Conservation (phyloP, 164 flowering plant genomes). For the Nelumbo lutea region DNA sequence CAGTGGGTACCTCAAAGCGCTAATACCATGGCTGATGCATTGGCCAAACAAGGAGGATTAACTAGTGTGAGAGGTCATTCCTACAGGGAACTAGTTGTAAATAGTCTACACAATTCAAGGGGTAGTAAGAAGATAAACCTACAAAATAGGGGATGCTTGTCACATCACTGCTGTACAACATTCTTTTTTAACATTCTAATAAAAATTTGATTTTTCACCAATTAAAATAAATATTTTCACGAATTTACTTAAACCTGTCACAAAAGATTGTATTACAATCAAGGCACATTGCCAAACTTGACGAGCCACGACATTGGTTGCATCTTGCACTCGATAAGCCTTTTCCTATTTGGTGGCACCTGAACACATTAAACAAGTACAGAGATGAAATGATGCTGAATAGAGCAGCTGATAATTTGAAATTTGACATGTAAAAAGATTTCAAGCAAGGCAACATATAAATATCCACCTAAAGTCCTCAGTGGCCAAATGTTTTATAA, state of each 20-base stretch:
- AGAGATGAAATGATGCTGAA: neutral
- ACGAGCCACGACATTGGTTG: slow-evolving; percentile 48
- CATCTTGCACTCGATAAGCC: slow-evolving; percentile 42
- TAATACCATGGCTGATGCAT: too few relatives aligned
- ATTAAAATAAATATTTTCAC: neutral
- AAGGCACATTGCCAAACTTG: slow-evolving; percentile 70
- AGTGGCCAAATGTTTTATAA: too few relatives aligned
- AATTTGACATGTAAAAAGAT: neutral
- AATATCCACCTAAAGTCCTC: neutral
- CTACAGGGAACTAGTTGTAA: too few relatives aligned
- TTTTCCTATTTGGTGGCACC: slow-evolving; percentile 68
- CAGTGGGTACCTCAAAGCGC: too few relatives aligned
- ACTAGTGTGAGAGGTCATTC: too few relatives aligned
- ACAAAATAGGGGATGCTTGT: too few relatives aligned
- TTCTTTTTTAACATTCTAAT: too few relatives aligned
- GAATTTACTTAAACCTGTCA: slow-evolving; percentile 45
- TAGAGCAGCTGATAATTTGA: neutral
- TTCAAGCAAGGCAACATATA: neutral
- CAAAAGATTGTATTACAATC: slow-evolving; percentile 54
- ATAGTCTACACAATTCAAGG: too few relatives aligned
- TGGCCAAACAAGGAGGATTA: too few relatives aligned
- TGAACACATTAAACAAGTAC: slow-evolving; percentile 20
- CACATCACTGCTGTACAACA: too few relatives aligned
- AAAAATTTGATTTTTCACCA: neutral
- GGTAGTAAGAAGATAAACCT: too few relatives aligned